Base-by-base conservation (phyloP, 1,284 basidiomycete genomes). In the Xerocomus cyaneibrunnescens region DNA sequence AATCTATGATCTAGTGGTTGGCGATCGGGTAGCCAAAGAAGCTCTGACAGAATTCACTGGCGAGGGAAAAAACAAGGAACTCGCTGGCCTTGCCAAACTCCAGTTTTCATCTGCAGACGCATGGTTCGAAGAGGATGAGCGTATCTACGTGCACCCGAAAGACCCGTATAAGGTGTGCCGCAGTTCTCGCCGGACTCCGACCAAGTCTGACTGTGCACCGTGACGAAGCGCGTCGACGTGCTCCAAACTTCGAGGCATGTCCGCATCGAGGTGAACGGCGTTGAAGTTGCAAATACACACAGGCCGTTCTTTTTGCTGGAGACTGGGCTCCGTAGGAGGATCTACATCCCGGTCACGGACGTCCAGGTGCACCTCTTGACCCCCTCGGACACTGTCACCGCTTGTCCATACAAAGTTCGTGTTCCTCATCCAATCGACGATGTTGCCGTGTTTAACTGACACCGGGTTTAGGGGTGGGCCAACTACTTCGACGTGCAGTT, bases 81-180 rank as follows among this genome's bases (percentile, higher is more conserved):
- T 84, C 13, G 65, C 68, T 13, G 78, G 77, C 1, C 68, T 84
- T 23, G 66, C 79, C 28, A 78, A 75, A 50, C 62, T 87, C 52
- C 62, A 66, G 14, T 84, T 83, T 51, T 64, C 64, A 17, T 74
- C 74, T 14, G 75, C 78, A 63, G 82, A 84, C 55, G 76, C 77
- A 2, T 85, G 84, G 84, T 83, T 85, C 49, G 83, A 86, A 67
- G 84, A 86, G 57, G 83, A 85, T 38, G 81, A 86, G 50, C 65
- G 79, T 53, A 76, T 85, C 31, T 81, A 74, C 50, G 72, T 75
- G 3, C 84, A 87, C 56, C 80, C 83, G 7, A 85, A 81, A 58
- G 83, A 87, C 61, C 83, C 83, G 0, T 85, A 84, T 68, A 86
- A 86, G 74, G 84, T 84, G 10, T 39, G 52, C 23, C 9, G 19